These are phyloP conservation scores for Aspergillus avenaceus DNA, from an alignment of 495 filamentous ascomycete species.

Conservation along the genomic window DNA sequence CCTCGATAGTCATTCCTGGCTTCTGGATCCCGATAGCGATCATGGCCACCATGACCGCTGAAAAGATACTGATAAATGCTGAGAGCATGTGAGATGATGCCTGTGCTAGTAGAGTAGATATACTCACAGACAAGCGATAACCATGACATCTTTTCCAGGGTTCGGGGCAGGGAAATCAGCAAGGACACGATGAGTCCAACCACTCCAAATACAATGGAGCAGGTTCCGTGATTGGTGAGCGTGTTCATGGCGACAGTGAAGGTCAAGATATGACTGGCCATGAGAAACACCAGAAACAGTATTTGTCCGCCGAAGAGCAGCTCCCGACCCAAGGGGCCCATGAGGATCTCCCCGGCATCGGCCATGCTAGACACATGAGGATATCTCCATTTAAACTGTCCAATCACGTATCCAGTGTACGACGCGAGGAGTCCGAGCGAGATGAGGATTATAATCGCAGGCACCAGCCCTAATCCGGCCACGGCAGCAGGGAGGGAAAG, in stretches of 20 bases:
- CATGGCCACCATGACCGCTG: slow-evolving; percentile 63
- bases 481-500: slow-evolving; percentile 54
- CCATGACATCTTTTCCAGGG: slow-evolving; percentile 49
- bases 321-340: slow-evolving; percentile 55
- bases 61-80: slow-evolving; percentile 58
- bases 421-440: slow-evolving; percentile 56
- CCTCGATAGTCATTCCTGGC: slow-evolving; percentile 1
- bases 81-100: slow-evolving; percentile 23
- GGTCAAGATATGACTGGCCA: slow-evolving; percentile 65
- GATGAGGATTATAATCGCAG: slow-evolving; percentile 57
- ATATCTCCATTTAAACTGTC: slow-evolving; percentile 61
- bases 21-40: slow-evolving; percentile 48
- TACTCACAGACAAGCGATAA: slow-evolving; percentile 50
- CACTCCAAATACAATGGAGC: slow-evolving; percentile 59
- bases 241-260: slow-evolving; percentile 66
- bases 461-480: slow-evolving; percentile 52
- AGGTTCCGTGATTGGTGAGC: slow-evolving; percentile 54
- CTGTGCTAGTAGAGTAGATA: neutral
- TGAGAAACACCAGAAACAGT: slow-evolving; percentile 62
- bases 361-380: slow-evolving; percentile 61
- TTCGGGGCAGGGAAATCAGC: slow-evolving; percentile 57
- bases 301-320: slow-evolving; percentile 53
- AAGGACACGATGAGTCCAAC: slow-evolving; percentile 56
- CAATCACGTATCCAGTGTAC: slow-evolving; percentile 67
- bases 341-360: slow-evolving; percentile 60